These are phyloP conservation scores for Grammothele lineata DNA, from an alignment of 768 basidiomycete species.

Conservation along the genomic window DNA sequence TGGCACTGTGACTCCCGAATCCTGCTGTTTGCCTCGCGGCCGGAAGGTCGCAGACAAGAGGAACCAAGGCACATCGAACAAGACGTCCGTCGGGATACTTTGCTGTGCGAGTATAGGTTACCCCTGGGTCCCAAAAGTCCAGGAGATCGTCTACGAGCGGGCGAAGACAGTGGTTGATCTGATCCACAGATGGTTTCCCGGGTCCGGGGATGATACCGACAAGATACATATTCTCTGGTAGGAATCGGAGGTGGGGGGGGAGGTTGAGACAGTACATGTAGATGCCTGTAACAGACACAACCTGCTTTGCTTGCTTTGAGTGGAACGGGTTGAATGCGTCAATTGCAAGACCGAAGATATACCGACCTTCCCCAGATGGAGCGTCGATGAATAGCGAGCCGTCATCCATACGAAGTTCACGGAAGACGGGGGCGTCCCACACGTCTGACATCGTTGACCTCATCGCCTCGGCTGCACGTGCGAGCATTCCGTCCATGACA, in stretches of 20 bases:
- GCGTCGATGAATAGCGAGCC: background rate
- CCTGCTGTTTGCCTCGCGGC: conserved; percentile 30
- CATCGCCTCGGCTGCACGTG: background rate
- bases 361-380: background rate
- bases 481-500: background rate
- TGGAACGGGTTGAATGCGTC: conserved; percentile 14
- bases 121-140: conserved; percentile 29
- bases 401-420: background rate
- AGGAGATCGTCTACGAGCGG: conserved; percentile 35
- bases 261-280: conserved; percentile 25
- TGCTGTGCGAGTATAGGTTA: conserved; percentile 25
- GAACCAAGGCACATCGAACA: conserved; percentile 25
- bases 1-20: conserved; percentile 18
- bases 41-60: conserved; percentile 34
- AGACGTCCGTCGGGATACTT: conserved; percentile 23
- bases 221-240: conserved; percentile 34
- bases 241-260: conserved; percentile 17
- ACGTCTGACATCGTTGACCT: background rate
- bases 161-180: conserved; percentile 35
- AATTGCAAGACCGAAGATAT: conserved; percentile 1
- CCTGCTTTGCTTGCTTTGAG: conserved; percentile 1
- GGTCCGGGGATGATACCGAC: conserved; percentile 42
- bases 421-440: conserved; percentile 1
- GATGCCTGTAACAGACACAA: conserved; percentile 12
- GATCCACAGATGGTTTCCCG: conserved; percentile 27